These are phyloP conservation scores for Fusarium zealandicum DNA, from an alignment of 2,329 filamentous ascomycete species.

Conservation along the genomic window DNA sequence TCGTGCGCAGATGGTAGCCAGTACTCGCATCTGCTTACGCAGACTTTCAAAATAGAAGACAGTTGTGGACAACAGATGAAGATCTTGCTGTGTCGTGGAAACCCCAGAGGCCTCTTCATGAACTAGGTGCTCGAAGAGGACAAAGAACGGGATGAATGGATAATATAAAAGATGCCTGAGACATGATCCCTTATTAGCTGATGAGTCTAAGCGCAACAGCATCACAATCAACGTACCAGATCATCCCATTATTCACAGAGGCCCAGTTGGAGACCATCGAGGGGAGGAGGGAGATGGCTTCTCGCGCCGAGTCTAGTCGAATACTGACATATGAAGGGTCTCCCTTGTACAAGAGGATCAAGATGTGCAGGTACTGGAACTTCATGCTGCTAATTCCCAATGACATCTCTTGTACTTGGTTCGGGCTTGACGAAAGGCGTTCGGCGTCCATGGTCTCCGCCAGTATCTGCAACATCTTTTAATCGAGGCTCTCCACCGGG, in stretches of 20 bases:
- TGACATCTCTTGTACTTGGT: conserved; percentile 5
- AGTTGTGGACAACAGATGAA: background rate
- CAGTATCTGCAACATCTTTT: background rate
- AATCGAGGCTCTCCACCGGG: too few relatives aligned
- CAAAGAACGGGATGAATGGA: conserved; percentile 17
- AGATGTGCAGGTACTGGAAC: conserved; percentile 6
- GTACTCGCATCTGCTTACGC: background rate
- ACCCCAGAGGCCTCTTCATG: rapidly evolving
- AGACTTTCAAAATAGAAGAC: conserved; percentile 1
- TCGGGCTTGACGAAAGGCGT: background rate
- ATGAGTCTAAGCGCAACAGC: rapidly evolving
- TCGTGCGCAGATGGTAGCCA: background rate
- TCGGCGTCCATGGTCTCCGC: background rate
- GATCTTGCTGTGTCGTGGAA: background rate
- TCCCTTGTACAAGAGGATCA: background rate
- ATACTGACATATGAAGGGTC: background rate
- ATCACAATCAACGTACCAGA: background rate
- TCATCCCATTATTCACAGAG: conserved; percentile 8
- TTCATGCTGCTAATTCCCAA: conserved; percentile 3
- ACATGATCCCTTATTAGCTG: rapidly evolving
- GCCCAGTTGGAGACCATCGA: conserved; percentile 11
- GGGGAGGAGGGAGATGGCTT: conserved; percentile 6
- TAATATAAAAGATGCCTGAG: conserved; percentile 9
- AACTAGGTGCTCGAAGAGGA: conserved; percentile 5
- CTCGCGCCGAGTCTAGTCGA: background rate